These are phyloP conservation scores for Scheffersomyces cryptocercus DNA, from an alignment of 1,139 yeast species.

Conservation along the genomic window DNA sequence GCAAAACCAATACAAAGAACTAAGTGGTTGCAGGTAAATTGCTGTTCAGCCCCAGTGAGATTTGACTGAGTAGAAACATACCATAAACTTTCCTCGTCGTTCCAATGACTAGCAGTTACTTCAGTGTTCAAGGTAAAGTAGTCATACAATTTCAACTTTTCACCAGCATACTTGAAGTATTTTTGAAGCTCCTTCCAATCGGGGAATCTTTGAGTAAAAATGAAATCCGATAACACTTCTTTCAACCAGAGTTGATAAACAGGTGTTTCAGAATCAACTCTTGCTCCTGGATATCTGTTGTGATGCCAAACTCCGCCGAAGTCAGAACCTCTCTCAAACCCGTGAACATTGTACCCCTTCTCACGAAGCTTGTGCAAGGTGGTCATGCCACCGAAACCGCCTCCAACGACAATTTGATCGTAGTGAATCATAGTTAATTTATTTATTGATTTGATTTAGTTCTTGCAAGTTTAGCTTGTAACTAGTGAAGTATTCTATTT, in stretches of 20 bases:
- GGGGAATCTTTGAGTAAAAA: not conserved
- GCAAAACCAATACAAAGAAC: not conserved
- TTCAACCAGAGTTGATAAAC: constrained; percentile 1
- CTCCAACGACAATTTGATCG: constrained; percentile 1
- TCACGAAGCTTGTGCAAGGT: constrained; percentile 1
- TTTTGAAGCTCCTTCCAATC: constrained; percentile 1
- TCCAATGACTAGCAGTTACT: constrained; percentile 1
- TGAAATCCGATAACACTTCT: constrained; percentile 1
- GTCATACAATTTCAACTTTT: not conserved
- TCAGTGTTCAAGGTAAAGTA: not conserved
- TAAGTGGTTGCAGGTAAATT: not conserved
- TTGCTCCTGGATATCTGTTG: constrained; percentile 1
- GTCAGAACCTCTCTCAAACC: not conserved
- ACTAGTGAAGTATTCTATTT: not conserved
- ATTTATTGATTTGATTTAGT: not conserved
- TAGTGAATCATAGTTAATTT: not conserved
- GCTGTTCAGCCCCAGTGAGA: not conserved
- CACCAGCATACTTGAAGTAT: constrained; percentile 1
- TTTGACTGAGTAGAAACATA: constrained; percentile 1
- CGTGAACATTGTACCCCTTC: constrained; percentile 1
- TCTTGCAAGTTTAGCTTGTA: not conserved
- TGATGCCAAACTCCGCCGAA: constrained; percentile 1
- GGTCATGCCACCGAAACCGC: constrained; percentile 1
- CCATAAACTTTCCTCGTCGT: not conserved
- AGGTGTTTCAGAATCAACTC: not conserved